Evolutionary conservation across 805 yeast species (phyloP), one percentile per base, ranked within the genome.

Genomic region (Brettanomyces bruxellensis): DNA sequence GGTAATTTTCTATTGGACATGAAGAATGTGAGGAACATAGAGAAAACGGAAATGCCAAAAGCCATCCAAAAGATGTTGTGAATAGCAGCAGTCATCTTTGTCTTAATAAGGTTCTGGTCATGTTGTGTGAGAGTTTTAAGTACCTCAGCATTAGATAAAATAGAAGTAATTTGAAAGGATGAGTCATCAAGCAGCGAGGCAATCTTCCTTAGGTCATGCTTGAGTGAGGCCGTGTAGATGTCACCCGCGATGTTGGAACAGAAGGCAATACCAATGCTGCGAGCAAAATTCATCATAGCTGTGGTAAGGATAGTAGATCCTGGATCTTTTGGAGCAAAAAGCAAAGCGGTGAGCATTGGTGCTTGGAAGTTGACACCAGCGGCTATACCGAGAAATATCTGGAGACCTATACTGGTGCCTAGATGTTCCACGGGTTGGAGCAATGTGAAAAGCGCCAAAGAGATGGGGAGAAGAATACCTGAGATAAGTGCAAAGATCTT

Each of bases 1-100:
- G 48, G 48, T 8, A 44, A 4, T 35, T 39, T 44, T 12, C 13
- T 34, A 14, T 46, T 43, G 9, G 46, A 38, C 49, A 46, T 46
- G n/a, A 43, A 38, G 12, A 46, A 7, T 5, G 46, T 18, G 13
- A 4, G 9, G 9, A 46, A 9, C 4, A 42, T 34, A 18, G 23
- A 22, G 5, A 28, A 4, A 4, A 28, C 35, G 25, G 32, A 23
- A 8, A 39, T n/a, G 8, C 35, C 49, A 38, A 47, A 22, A 34
- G 41, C 11, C 12, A 47, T n/a, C n/a, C 41, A 47, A 13, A 34
- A 47, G 5, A 38, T 24, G 25, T 39, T 34, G 12, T 24, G 35
- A 22, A 47, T 43, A 28, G 47, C 38, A n/a, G 25, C 23, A 11
- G 34, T 9, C n/a, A 44, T 5, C 7, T 30, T 38, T 38, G n/a